phyloP scores from a whole-genome alignment of 768 basidiomycete species.

The Suillus subaureus region DNA sequence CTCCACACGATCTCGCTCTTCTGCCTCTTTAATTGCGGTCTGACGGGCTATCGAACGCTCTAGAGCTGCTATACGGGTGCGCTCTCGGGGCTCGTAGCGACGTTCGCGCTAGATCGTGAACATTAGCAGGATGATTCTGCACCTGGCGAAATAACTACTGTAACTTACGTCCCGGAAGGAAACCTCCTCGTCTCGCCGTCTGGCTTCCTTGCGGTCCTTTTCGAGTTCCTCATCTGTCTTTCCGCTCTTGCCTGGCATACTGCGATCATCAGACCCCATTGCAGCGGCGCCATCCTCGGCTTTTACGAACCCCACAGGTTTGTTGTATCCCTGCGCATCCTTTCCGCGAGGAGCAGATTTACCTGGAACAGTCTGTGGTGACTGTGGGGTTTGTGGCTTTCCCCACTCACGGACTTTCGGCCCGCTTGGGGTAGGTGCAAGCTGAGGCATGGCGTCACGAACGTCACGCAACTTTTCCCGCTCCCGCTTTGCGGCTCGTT shows the following conservation, averaged over 20 bases:
- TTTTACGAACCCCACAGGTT: constrained; percentile 84
- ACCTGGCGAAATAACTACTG: not conserved
- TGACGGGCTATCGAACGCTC: constrained; percentile 79
- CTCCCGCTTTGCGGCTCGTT: constrained; percentile 89
- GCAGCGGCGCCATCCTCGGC: constrained; percentile 51
- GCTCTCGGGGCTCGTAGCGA: constrained; percentile 89
- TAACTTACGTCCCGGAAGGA: constrained; percentile 83
- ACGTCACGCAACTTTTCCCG: constrained; percentile 86
- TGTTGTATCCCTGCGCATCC: constrained; percentile 75
- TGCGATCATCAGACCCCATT: constrained; percentile 37
- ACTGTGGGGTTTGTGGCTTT: constrained; percentile 44
- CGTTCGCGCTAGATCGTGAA: constrained; percentile 71
- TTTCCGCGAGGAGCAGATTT: constrained; percentile 57
- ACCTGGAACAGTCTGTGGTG: constrained; percentile 35
- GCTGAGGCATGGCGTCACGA: constrained; percentile 53
- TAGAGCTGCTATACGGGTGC: constrained; percentile 73
- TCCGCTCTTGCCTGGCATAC: constrained; percentile 35
- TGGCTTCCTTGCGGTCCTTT: constrained; percentile 72
- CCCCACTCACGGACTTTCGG: constrained; percentile 84
- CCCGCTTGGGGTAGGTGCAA: constrained; percentile 56
- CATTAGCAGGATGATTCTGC: constrained; percentile 5
- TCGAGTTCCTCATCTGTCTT: constrained; percentile 93
- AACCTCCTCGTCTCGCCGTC: constrained; percentile 77
- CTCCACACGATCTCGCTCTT: constrained; percentile 79
- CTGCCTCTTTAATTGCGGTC: constrained; percentile 68